Conservation (phyloP, 176 grass and related monocot genomes). For the Triticum timopheevii region DNA sequence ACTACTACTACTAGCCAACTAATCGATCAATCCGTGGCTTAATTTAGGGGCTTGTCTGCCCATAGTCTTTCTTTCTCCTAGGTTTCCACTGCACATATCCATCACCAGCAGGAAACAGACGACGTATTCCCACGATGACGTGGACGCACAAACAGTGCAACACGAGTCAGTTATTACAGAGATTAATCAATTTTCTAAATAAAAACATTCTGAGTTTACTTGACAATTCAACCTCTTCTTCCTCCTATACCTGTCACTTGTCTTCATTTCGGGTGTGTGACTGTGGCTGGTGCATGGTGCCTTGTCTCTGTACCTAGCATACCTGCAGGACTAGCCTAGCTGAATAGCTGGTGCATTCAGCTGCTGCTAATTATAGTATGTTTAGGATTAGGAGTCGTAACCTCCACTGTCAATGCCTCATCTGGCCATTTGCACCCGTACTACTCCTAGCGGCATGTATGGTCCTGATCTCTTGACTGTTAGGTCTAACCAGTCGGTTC, state of each 20-base stretch:
- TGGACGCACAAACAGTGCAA: background rate
- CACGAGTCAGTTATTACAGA: background rate
- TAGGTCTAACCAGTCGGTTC: conserved; percentile 21
- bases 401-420: background rate
- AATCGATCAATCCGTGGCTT: conserved; percentile 39
- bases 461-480: conserved; percentile 17
- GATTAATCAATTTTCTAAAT: too few relatives aligned
- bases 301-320: conserved; percentile 17
- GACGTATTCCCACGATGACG: background rate
- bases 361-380: background rate
- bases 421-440: background rate
- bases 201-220: background rate
- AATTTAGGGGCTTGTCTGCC: conserved; percentile 38
- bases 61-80: too few relatives aligned
- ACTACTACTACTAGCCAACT: background rate
- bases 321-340: conserved; percentile 18
- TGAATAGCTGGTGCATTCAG: background rate
- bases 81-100: background rate
- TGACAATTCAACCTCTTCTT: background rate
- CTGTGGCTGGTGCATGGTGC: background rate
- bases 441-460: background rate
- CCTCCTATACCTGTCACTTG: background rate
- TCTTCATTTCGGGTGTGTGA: background rate
- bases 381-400: background rate
- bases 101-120: background rate